Percentiles rank a stretch among this genome's conserved stretches.
Conservation (phyloP, 225 moss, liverwort and hornwort species). For the Ulota crispa region DNA sequence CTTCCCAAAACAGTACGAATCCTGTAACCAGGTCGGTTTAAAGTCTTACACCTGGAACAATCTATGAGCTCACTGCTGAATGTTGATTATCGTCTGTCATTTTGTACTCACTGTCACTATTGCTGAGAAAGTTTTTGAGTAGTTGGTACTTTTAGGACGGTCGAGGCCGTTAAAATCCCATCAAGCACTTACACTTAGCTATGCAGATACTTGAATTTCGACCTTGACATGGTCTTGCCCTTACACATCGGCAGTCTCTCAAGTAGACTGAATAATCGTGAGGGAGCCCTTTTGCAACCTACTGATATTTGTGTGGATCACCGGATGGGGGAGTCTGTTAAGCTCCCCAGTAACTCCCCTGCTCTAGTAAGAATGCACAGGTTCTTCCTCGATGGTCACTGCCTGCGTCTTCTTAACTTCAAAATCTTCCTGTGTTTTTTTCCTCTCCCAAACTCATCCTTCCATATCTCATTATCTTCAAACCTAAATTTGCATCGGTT, state of each 20-base stretch:
- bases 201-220: background rate
- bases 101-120: background rate
- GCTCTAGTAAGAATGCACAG: no score
- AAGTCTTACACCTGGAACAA: background rate
- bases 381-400: no score
- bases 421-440: no score
- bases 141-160: background rate
- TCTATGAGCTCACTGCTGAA: background rate
- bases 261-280: background rate
- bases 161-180: conserved; percentile 1
- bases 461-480: no score
- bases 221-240: background rate
- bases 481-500: no score
- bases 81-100: background rate
- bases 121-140: background rate
- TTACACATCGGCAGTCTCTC: background rate
- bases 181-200: background rate
- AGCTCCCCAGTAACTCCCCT: no score
- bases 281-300: background rate
- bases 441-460: no score
- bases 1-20: background rate
- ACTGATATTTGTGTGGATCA: background rate
- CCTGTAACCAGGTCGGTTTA: background rate
- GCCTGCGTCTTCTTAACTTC: no score
- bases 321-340: no score